Evolutionary conservation across 495 filamentous ascomycete genomes (phyloP), one percentile per base, ranked within the genome.

Genomic region (Hypoxylon fragiforme): DNA sequence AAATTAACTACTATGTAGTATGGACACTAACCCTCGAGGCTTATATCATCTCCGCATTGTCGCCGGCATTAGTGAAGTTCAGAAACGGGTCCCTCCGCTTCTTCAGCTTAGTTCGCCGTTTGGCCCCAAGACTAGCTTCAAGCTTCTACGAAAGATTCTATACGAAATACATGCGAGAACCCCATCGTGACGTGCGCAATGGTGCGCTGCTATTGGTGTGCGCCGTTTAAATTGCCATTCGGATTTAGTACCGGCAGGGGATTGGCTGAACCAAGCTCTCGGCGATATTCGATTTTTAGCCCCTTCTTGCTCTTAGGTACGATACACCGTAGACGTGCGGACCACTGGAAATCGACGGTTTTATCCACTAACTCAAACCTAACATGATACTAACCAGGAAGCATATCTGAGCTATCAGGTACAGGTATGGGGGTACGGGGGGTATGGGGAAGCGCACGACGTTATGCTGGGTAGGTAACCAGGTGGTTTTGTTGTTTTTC

Each of bases 71-170:
- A n/a, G 3, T 24, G 38, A 22, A 12, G 18, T 41, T 22, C n/a
- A n/a, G n/a, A 11, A 11, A 22, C 19, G 19, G 38, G 13, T 41
- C n/a, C 3, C 38, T 41, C 38, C 38, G 38, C 19, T 18, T 21
- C 38, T 41, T 19, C 9, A 41, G n/a, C n/a, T 16, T 41, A 24
- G 19, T 40, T 21, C 16, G 16, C 37, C 12, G 8, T 24, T 16
- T 6, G 3, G 18, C 14, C 3, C 35, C 3, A 16, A 7, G 3
- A 4, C 19, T 15, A 15, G n/a, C n/a, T n/a, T 18, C 39, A 43
- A 43, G 39, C 20, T 26, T 43, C 39, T 16, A 43, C 12, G 48
- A 43, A 26, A 13, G 13, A 37, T 51, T 51, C 48, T 51, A 35
- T 36, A 43, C 11, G 38, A 9, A 28, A 32, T 40, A 21, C 38